Base-by-base conservation (phyloP, 1,139 yeast genomes). In the Suhomyces yuchorum region DNA sequence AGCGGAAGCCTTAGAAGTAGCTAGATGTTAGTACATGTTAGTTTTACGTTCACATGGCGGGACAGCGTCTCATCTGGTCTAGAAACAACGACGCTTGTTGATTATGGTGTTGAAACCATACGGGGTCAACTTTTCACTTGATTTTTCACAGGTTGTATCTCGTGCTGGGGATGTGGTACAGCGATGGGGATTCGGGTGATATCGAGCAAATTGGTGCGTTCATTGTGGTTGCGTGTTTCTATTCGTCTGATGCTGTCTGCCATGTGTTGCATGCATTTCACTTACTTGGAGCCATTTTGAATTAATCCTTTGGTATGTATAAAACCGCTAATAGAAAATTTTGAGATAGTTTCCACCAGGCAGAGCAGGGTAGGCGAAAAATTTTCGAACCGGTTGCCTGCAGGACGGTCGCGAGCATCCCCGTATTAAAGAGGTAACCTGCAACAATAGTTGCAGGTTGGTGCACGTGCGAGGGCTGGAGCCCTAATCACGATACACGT, bases 1-100 rank as follows among this genome's bases (percentile, higher is more conserved):
- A 78, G 88, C 83, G 75, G 91, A 82, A 81, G 99, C 99, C 85
- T 92, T 56, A 50, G 78, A 71, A 70, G 71, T 65, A 52, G 68
- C 71, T 67, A 47, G 46, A 50, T 30, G 44, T 46, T 46, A 38
- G 40, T 43, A 39, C 5, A 14, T 23, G 34, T 18, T 37, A 17
- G 34, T 8, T 24, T 30, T 8, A 15, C 12, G 34, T 14, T 30
- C 34, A 30, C 34, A 30, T 15, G 34, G 34, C 18, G 12, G 18
- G 9, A 30, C n/a, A 12, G 14, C n/a, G 6, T 26, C 30, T 9
- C 30, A 12, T 26, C 14, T 26, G 12, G 14, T 26, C 11, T 26
- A 7, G 30, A 23, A 26, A 26, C 30, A 26, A 26, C 30, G 14
- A 26, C 30, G 5, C 14, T 26, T 3, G 34, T 14, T 30, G 9